Evolutionary conservation across 2,329 filamentous ascomycete genomes (phyloP), one percentile per base, ranked within the genome.

Genomic region (Penicillium sp.): DNA sequence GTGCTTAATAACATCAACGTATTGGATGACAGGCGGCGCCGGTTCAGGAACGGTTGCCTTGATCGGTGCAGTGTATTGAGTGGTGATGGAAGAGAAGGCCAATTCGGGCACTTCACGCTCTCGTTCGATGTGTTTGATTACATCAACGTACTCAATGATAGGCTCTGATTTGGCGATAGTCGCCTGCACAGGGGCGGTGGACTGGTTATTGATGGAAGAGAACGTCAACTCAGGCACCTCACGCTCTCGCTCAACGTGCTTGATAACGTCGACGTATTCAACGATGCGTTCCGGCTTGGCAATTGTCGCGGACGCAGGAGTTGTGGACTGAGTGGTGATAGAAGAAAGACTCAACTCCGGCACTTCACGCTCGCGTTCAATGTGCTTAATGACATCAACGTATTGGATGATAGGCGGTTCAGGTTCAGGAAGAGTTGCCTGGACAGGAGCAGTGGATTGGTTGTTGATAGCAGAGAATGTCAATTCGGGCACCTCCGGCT

Each of bases 391-490:
- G 8, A 44, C 42, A 18, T 44, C 42, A 4, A 44, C 42, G 42
- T 44, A 34, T 32, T 51, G 16, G 7, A 51, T 45, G 0, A 51
- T 30, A 38, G 48, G 49, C 7, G 61, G 55, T 40, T 66, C 59
- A 6, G 60, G 60, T 18, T 49, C 56, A 26, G 60, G 53, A 45
- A 55, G 51, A 18, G 55, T 58, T 16, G 63, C 61, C 42, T 61
- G 32, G 9, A 68, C 46, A 7, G 67, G 67, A 8, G 61, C 59
- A 10, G 64, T 67, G 18, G 62, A 53, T 49, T 68, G 59, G 11
- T 63, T 63, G 38, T 63, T 59, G 29, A 75, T 61, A 4, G 62
- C 55, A 10, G 73, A 74, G 32, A 71, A 27, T 4, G 57, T 59
- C 30, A 72, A 55, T 27, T 62, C 51, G 11, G 54, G 58, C 3